These are phyloP conservation scores for Anethum foeniculum DNA, from an alignment of 140 eudicot genomes.

Conservation along the genomic window DNA sequence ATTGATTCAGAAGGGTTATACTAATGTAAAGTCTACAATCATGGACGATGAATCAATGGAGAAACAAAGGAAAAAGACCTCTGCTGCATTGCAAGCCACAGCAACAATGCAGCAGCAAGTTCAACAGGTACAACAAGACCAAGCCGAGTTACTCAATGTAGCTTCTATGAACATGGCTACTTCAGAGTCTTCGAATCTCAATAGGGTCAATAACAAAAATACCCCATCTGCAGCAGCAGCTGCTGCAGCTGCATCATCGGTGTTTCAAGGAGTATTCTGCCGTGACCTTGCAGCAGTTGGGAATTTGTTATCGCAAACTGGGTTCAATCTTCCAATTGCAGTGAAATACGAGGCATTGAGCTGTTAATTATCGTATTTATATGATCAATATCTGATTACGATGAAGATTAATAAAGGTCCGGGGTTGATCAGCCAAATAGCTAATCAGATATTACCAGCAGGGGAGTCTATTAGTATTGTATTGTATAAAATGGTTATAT, in stretches of 20 bases:
- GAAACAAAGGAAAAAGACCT: slow-evolving; percentile 53
- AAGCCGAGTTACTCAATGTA: slow-evolving; percentile 10
- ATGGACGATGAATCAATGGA: slow-evolving; percentile 62
- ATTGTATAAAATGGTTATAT: slow-evolving; percentile 40
- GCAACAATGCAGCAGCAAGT: slow-evolving; percentile 25
- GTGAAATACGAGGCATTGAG: slow-evolving; percentile 82
- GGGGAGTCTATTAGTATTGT: slow-evolving; percentile 23
- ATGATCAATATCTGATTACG: slow-evolving; percentile 12
- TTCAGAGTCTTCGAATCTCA: neutral
- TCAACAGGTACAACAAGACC: slow-evolving; percentile 28
- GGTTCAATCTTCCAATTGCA: slow-evolving; percentile 65
- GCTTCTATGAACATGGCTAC: neutral
- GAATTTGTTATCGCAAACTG: slow-evolving; percentile 61
- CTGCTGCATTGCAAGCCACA: slow-evolving; percentile 39
- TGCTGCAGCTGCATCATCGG: slow-evolving; percentile 27
- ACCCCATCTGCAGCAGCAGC: slow-evolving; percentile 15
- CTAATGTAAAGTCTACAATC: slow-evolving; percentile 38
- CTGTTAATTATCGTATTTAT: slow-evolving; percentile 32
- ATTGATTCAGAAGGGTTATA: slow-evolving; percentile 68
- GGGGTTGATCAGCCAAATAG: neutral
- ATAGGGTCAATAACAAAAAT: slow-evolving; percentile 25
- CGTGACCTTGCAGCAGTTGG: slow-evolving; percentile 92
- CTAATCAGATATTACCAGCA: slow-evolving; percentile 19
- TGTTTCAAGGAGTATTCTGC: slow-evolving; percentile 90
- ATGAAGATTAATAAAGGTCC: slow-evolving; percentile 2